These are phyloP conservation scores for Diaporthe citriasiana DNA, from an alignment of 2,329 filamentous ascomycete genomes.

Conservation along the genomic window DNA sequence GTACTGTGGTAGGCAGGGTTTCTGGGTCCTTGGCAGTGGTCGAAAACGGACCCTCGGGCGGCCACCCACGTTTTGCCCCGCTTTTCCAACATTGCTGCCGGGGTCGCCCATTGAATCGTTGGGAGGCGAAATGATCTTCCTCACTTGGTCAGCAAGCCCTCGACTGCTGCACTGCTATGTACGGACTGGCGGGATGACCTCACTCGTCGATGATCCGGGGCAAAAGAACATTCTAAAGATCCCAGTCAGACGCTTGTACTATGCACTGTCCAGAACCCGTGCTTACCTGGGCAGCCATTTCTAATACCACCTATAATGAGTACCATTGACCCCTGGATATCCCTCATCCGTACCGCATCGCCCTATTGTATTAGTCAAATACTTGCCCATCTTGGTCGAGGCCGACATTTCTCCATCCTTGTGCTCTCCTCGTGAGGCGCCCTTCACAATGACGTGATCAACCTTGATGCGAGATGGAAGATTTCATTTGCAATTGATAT, in stretches of 20 bases:
- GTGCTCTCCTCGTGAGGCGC: neutral
- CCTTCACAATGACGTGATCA: constrained; percentile 33
- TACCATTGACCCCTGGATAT: neutral
- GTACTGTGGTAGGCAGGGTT: neutral
- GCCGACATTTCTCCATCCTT: constrained; percentile 18
- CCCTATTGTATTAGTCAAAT: constrained; percentile 25
- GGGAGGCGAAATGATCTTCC: constrained; percentile 31
- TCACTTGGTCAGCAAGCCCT: constrained; percentile 29
- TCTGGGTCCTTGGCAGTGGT: neutral
- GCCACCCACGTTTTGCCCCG: constrained; percentile 32
- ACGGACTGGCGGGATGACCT: constrained; percentile 31
- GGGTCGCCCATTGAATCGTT: neutral
- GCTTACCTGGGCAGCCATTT: neutral
- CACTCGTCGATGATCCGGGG: constrained; percentile 26
- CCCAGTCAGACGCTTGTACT: neutral
- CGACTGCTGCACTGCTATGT: neutral
- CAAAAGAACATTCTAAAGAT: constrained; percentile 15
- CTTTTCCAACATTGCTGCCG: constrained; percentile 1
- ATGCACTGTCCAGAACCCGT: neutral
- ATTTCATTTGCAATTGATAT: neutral
- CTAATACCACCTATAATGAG: constrained; percentile 1
- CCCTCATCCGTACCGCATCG: neutral
- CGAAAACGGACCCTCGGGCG: constrained; percentile 9
- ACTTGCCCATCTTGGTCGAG: neutral
- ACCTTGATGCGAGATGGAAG: neutral